phyloP scores from a whole-genome alignment of 2,329 filamentous ascomycete species.

The Pseudocercospora crystallina region DNA sequence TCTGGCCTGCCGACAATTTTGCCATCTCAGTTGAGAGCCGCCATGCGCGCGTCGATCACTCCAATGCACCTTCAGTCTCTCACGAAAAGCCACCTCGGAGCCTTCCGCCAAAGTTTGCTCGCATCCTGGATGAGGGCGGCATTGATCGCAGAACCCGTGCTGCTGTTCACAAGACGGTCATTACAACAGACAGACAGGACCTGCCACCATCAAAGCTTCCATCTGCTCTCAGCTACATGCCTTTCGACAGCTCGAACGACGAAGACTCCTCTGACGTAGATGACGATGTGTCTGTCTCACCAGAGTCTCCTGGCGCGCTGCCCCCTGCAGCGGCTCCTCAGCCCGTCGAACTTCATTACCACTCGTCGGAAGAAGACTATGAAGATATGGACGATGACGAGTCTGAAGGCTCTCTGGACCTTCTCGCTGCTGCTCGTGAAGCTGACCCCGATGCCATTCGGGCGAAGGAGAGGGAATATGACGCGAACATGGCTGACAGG shows the following conservation, averaged over 20 bases:
- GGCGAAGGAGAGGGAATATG: conserved; percentile 47
- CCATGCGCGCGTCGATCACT: conserved; percentile 24
- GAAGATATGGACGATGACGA: conserved; percentile 34
- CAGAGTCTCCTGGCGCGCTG: conserved; percentile 22
- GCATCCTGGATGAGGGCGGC: conserved; percentile 29
- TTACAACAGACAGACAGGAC: conserved; percentile 68
- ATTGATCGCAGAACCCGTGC: conserved; percentile 11
- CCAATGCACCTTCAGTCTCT: conserved; percentile 4
- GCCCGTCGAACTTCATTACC: conserved; percentile 31
- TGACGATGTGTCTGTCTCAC: conserved; percentile 26
- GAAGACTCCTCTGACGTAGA: conserved; percentile 40
- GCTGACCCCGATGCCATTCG: conserved; percentile 44
- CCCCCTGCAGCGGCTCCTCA: conserved; percentile 35
- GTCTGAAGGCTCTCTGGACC: conserved; percentile 43
- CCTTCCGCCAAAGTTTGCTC: conserved; percentile 33
- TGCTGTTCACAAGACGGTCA: conserved; percentile 64
- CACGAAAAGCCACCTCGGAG: conserved; percentile 25
- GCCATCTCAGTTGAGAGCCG: conserved; percentile 50
- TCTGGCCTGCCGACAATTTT: conserved; percentile 59
- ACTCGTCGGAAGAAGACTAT: conserved; percentile 29
- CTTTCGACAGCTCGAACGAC: conserved; percentile 37
- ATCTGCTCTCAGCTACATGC: conserved; percentile 44
- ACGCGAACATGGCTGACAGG: conserved; percentile 47
- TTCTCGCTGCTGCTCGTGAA: conserved; percentile 46
- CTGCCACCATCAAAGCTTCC: conserved; percentile 46